phyloP scores from a whole-genome alignment of 2,329 filamentous ascomycete species.

The Aspergillus quadricinctus region DNA sequence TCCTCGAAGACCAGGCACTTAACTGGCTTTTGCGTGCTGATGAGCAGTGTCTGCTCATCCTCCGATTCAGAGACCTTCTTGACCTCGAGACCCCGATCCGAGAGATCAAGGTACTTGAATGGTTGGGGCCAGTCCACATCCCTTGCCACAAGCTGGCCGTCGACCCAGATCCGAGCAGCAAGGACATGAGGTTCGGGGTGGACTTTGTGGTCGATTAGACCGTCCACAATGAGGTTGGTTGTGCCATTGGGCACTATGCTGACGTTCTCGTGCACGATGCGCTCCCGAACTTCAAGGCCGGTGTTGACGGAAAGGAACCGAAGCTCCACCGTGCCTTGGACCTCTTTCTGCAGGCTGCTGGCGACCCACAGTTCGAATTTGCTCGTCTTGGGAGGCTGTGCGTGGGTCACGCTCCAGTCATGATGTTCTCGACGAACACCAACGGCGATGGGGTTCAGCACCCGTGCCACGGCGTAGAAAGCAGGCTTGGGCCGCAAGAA shows the following conservation, averaged over 20 bases:
- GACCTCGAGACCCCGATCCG: conserved; percentile 48
- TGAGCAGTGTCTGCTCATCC: conserved; percentile 30
- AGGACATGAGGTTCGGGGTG: conserved; percentile 54
- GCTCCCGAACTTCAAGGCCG: conserved; percentile 52
- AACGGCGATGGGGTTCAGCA: conserved; percentile 54
- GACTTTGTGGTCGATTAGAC: conserved; percentile 47
- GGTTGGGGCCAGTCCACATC: conserved; percentile 60
- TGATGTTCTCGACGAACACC: conserved; percentile 55
- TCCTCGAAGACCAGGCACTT: conserved; percentile 61
- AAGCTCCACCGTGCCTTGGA: conserved; percentile 35
- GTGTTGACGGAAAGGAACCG: conserved; percentile 52
- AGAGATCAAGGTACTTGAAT: conserved; percentile 55
- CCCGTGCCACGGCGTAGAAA: conserved; percentile 58
- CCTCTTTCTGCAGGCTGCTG: conserved; percentile 41
- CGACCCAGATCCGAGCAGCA: conserved; percentile 50
- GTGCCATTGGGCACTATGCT: conserved; percentile 52
- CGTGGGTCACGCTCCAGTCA: conserved; percentile 58
- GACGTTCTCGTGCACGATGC: conserved; percentile 46
- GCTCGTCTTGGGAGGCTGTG: conserved; percentile 50
- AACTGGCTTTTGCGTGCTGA: conserved; percentile 50
- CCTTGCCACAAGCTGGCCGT: conserved; percentile 48
- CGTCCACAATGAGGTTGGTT: conserved; percentile 47
- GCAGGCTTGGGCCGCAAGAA: conserved; percentile 58
- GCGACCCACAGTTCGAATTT: conserved; percentile 56
- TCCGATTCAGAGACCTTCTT: conserved; percentile 30